Evolutionary conservation across 768 basidiomycete species (phyloP).

Genomic region (Hypsizygus marmoreus): DNA sequence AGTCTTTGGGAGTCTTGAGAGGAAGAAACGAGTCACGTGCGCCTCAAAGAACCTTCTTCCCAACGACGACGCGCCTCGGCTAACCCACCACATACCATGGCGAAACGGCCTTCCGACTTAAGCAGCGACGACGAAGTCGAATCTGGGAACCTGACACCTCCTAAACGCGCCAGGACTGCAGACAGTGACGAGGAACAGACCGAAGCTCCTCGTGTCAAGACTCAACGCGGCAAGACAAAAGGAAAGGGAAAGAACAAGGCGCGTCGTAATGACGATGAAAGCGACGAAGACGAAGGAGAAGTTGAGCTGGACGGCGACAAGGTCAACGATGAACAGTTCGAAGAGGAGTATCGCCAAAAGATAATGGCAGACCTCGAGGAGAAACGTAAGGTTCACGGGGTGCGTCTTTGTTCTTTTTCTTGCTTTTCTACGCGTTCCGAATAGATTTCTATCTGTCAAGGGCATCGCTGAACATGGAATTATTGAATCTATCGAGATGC

Average conservation of each 20-base stretch:
- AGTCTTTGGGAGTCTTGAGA: too few species aligned
- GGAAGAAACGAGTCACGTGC: too few species aligned
- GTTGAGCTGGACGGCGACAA: constrained; percentile 43
- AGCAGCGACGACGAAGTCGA: constrained; percentile 51
- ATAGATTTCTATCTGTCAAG: constrained; percentile 40
- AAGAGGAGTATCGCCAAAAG: constrained; percentile 57
- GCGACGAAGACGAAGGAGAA: constrained; percentile 27
- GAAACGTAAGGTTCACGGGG: constrained; percentile 47
- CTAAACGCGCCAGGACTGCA: constrained; percentile 34
- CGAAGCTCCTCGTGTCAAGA: constrained; percentile 17
- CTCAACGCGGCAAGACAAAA: constrained; percentile 16
- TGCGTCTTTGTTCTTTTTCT: constrained; percentile 27
- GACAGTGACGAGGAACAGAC: constrained; percentile 27
- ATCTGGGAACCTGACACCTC: constrained; percentile 21
- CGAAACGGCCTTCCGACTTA: constrained; percentile 50
- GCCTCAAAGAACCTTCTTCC: neutral
- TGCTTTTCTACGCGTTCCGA: constrained; percentile 6
- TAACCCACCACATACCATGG: constrained; percentile 38
- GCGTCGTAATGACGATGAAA: constrained; percentile 33
- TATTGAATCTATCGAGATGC: constrained; percentile 82
- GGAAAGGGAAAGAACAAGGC: constrained; percentile 36
- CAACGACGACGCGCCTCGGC: constrained; percentile 6
- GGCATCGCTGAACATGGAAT: constrained; percentile 84
- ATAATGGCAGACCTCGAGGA: constrained; percentile 58
- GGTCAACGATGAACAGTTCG: constrained; percentile 67